phyloP scores from a whole-genome alignment of 805 yeast species.

The Kodamaea leandrae region DNA sequence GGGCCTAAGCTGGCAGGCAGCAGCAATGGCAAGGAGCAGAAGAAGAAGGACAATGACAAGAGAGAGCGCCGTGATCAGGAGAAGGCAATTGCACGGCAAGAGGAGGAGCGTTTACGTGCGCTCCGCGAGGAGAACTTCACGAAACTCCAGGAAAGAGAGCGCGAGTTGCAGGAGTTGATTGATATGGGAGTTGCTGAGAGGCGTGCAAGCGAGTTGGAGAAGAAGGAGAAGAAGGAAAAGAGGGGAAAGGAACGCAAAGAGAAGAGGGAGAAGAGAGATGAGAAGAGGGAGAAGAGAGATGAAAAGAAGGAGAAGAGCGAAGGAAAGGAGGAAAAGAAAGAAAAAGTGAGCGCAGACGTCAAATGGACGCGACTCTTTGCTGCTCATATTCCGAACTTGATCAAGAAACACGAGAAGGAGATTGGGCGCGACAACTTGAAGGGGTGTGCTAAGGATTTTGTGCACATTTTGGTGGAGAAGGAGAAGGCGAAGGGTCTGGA shows the following conservation, averaged over 20 bases:
- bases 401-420: constrained; percentile 61
- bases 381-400: constrained; percentile 70
- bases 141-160: constrained; percentile 35
- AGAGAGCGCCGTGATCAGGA: constrained; percentile 4
- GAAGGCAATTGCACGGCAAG: constrained; percentile 23
- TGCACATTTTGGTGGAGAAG: constrained; percentile 61
- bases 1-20: constrained; percentile 26
- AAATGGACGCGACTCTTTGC: constrained; percentile 60
- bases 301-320: background rate
- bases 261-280: constrained; percentile 7
- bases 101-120: constrained; percentile 33
- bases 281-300: constrained; percentile 9
- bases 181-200: constrained; percentile 7
- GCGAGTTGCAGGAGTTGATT: constrained; percentile 35
- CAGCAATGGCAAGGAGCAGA: constrained; percentile 1
- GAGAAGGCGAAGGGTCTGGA: constrained; percentile 48
- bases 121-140: constrained; percentile 33
- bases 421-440: constrained; percentile 74
- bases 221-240: background rate
- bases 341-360: constrained; percentile 15
- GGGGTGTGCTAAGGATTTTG: constrained; percentile 76
- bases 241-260: background rate
- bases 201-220: background rate
- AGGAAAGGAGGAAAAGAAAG: background rate
- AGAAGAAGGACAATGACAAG: constrained; percentile 5